phyloP scores from a whole-genome alignment of 441 rosid species.

The Populus hybrid region DNA sequence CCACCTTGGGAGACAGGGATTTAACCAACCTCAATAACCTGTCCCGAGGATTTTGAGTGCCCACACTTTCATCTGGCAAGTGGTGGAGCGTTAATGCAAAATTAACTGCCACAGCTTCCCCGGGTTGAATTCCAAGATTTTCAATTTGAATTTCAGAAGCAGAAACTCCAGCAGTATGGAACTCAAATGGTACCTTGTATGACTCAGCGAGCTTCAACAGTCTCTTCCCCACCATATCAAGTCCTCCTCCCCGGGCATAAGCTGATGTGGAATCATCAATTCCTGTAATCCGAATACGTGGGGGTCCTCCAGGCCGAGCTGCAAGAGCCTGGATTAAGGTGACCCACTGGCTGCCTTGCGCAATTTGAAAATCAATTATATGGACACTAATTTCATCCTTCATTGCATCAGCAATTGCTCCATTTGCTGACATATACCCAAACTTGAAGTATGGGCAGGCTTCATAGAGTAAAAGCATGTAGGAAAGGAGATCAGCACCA shows the following conservation, averaged over 20 bases:
- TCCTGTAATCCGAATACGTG: slow-evolving; percentile 70
- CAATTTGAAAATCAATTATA: slow-evolving; percentile 80
- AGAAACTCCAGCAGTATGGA: slow-evolving; percentile 51
- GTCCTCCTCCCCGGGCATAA: slow-evolving; percentile 80
- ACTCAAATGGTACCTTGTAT: slow-evolving; percentile 78
- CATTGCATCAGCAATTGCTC: slow-evolving; percentile 92
- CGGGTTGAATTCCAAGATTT: slow-evolving; percentile 56
- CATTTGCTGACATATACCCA: slow-evolving; percentile 88
- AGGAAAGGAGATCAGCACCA: slow-evolving; percentile 68
- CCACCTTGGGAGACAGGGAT: slow-evolving; percentile 74
- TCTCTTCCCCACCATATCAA: slow-evolving; percentile 69
- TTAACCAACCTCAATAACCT: slow-evolving; percentile 69
- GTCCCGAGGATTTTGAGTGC: slow-evolving; percentile 79
- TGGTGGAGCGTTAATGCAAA: slow-evolving; percentile 82
- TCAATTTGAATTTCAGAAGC: slow-evolving; percentile 60
- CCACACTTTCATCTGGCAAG: slow-evolving; percentile 89
- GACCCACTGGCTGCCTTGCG: slow-evolving; percentile 88
- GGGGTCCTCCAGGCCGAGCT: slow-evolving; percentile 82
- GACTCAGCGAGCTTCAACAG: slow-evolving; percentile 61
- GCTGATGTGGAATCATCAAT: slow-evolving; percentile 79
- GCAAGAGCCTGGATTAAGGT: slow-evolving; percentile 89
- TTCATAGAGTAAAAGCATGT: slow-evolving; percentile 85
- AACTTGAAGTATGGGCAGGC: slow-evolving; percentile 95
- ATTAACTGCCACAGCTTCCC: slow-evolving; percentile 80
- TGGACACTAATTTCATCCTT: slow-evolving; percentile 66